phyloP scores from a whole-genome alignment of 2,329 filamentous ascomycete species.

The Trichoderma sp. region DNA sequence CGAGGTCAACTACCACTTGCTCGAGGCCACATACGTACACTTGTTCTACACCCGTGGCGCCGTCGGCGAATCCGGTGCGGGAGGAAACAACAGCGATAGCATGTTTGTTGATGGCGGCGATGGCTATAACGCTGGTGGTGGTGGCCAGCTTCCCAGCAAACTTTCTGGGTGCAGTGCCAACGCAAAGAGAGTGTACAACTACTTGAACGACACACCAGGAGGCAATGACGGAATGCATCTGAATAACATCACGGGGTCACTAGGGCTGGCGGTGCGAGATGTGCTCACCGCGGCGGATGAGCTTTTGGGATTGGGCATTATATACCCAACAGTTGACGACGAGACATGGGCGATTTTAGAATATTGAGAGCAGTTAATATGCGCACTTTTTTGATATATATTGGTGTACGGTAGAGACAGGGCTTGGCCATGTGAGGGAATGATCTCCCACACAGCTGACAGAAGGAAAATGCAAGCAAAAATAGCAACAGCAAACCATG shows the following conservation, averaged over 20 bases:
- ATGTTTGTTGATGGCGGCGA: constrained; percentile 56
- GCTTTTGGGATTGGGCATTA: constrained; percentile 66
- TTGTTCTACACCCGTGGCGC: constrained; percentile 75
- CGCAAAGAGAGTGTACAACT: constrained; percentile 69
- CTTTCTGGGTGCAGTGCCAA: constrained; percentile 48
- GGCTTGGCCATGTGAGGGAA: neutral
- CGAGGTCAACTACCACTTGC: constrained; percentile 87
- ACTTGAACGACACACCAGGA: constrained; percentile 63
- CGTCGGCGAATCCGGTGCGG: constrained; percentile 41
- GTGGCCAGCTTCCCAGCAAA: constrained; percentile 38
- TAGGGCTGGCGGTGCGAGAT: constrained; percentile 64
- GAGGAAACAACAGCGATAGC: constrained; percentile 43
- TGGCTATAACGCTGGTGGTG: constrained; percentile 35
- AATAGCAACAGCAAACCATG: neutral
- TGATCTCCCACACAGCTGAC: neutral
- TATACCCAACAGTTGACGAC: constrained; percentile 91
- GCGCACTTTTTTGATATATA: neutral
- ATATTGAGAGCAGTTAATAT: constrained; percentile 1
- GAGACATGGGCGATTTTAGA: constrained; percentile 87
- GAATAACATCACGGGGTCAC: constrained; percentile 66
- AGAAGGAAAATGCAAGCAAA: neutral
- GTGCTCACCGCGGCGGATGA: constrained; percentile 79
- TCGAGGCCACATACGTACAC: constrained; percentile 87
- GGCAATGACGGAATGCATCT: constrained; percentile 82
- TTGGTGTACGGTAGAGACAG: constrained; percentile 15